phyloP scores from a whole-genome alignment of 208 protist genomes.

The Leishmania tarentolae region DNA sequence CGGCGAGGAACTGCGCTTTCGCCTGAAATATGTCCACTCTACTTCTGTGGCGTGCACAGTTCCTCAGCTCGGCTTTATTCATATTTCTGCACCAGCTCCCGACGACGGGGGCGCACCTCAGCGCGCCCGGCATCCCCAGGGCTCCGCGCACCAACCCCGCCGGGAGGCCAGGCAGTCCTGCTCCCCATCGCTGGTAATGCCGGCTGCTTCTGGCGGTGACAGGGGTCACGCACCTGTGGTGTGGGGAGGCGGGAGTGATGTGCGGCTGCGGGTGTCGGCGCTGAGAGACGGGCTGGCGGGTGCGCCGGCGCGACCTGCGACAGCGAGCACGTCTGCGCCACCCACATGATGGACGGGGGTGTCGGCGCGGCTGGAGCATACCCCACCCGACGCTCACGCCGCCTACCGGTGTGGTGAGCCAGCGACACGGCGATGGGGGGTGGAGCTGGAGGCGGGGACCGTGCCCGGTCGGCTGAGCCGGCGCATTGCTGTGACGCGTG shows the following conservation, averaged over 20 bases:
- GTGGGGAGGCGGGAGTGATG: neutral
- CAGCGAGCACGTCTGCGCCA: neutral
- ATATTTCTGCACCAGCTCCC: neutral
- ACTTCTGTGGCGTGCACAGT: neutral
- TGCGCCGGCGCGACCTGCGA: neutral
- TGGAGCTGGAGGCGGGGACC: neutral
- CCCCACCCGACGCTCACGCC: neutral
- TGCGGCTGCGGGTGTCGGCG: neutral
- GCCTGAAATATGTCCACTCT: neutral
- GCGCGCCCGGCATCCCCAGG: neutral
- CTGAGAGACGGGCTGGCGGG: neutral
- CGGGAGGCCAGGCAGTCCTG: neutral
- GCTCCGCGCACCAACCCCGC: neutral
- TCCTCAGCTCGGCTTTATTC: neutral
- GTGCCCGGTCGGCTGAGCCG: neutral
- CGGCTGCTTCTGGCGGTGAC: neutral
- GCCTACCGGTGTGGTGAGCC: neutral
- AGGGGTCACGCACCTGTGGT: neutral
- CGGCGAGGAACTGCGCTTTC: neutral
- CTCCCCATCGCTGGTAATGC: neutral
- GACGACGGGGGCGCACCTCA: neutral
- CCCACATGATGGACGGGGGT: neutral
- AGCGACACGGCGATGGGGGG: neutral
- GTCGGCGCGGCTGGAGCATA: neutral
- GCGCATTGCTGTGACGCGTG: neutral